Base-by-base conservation (phyloP, 106 monocot genomes). In the Iris macrosiphon region DNA sequence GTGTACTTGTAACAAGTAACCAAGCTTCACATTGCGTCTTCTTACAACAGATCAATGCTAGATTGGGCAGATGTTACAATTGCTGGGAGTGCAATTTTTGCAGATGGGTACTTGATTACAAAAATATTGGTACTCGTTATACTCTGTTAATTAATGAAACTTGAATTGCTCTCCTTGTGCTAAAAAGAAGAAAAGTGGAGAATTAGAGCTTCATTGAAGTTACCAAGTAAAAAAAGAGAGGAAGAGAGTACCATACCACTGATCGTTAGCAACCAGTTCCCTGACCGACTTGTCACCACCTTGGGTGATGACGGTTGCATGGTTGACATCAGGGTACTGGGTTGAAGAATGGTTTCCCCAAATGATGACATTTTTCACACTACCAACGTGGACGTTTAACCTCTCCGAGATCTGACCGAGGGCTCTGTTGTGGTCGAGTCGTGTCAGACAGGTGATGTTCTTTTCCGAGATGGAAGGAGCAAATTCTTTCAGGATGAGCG, bases 391-490 rank as follows among this genome's bases (percentile, higher is more conserved):
- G 31, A 84, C 69, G 25, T 58, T 72, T 4, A 93, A 59, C 16
- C 80, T 72, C 60, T 92, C 87, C 28, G 87, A 83, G 30, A 93
- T 79, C 59, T 93, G 87, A 42, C 83, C 83, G 28, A 93, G 69
- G 10, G 87, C 93, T 63, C 87, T 71, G 74, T 93, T 93, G 67
- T 87, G 87, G 54, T 93, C 93, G 18, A 93, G 63, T 27, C 93
- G 63, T 29, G 93, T 93, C 51, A 93, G 60, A 63, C 93, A 87
- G 12, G 75, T 87, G n/a, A 93, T 82, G 70, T 91, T 91, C 60
- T 85, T 85, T 40, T 63, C 75, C 30, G 81, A 79, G 37, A 91
- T 85, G 0, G 91, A 91, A 46, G 85, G 91, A 45, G 85, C 85
- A 31, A 81, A 91, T 60, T 91, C 91, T 52, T 85, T 91, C 49